phyloP scores from a whole-genome alignment of 345 rosid species.

The Eucalyptus curtisii region DNA sequence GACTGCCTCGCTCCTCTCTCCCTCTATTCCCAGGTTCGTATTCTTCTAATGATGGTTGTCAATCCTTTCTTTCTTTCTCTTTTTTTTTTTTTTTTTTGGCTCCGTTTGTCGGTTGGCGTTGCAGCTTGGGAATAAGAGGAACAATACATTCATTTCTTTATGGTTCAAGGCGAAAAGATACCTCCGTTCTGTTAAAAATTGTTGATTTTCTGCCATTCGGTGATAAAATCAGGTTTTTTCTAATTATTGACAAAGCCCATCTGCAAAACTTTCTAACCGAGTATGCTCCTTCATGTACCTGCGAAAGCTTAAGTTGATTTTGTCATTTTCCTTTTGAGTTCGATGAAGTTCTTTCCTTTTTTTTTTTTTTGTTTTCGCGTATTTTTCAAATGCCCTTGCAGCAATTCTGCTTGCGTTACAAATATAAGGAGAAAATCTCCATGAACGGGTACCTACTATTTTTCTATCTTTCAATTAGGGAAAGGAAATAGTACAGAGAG shows the following conservation, averaged over 20 bases:
- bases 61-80: neutral
- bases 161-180: neutral
- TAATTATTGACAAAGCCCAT: neutral
- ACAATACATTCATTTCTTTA: neutral
- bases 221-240: neutral
- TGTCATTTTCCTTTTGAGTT: neutral
- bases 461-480: neutral
- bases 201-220: neutral
- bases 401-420: neutral
- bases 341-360: neutral
- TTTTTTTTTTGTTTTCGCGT: neutral
- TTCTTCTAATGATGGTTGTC: neutral
- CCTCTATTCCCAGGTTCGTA: neutral
- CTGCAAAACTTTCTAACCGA: neutral
- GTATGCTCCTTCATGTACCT: neutral
- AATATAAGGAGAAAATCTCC: neutral
- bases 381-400: neutral
- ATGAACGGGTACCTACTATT: neutral
- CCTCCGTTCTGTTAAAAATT: neutral
- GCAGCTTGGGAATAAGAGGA: neutral
- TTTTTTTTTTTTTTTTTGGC: fast-evolving
- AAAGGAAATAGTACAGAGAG: neutral
- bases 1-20: neutral
- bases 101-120: neutral
- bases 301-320: neutral